A percentile compares a stretch with the other conserved stretches of the same genome.
These are phyloP conservation scores for Diaporthe batatas DNA, from an alignment of 2,329 filamentous ascomycete species.

Conservation along the genomic window DNA sequence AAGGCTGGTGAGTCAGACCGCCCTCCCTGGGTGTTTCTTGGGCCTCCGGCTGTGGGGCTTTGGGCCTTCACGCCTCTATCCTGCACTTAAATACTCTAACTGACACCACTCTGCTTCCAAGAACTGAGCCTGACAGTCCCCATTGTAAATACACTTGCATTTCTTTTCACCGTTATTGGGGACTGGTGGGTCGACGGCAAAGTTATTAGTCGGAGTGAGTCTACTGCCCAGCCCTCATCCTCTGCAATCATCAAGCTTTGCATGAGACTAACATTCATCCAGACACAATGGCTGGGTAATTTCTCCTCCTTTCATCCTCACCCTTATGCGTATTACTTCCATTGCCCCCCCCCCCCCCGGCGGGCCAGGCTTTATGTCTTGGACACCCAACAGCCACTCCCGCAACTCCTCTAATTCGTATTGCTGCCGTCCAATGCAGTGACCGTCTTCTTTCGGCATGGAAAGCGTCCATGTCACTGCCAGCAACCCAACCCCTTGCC, in stretches of 20 bases:
- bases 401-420: not conserved
- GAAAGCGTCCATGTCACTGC: not conserved
- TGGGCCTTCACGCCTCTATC: not conserved
- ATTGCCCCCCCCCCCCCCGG: too few species aligned
- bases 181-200: conserved; percentile 97
- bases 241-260: not conserved
- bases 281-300: conserved; percentile 80
- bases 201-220: conserved; percentile 82
- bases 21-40: not conserved
- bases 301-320: not conserved
- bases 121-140: conserved; percentile 94
- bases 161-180: conserved; percentile 94
- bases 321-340: not conserved
- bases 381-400: not conserved
- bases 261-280: conserved; percentile 16
- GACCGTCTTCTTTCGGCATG: not conserved
- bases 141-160: conserved; percentile 93
- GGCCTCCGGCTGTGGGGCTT: conserved; percentile 15
- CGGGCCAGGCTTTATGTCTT: not conserved
- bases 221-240: not conserved
- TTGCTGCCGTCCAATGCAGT: not conserved
- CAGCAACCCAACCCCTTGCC: not conserved
- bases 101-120: conserved; percentile 51
- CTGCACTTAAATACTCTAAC: not conserved
- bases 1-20: conserved; percentile 66